Evolutionary conservation across 2,329 filamentous ascomycete species (phyloP).

Genomic region (Neofusicoccum umdonicola): DNA sequence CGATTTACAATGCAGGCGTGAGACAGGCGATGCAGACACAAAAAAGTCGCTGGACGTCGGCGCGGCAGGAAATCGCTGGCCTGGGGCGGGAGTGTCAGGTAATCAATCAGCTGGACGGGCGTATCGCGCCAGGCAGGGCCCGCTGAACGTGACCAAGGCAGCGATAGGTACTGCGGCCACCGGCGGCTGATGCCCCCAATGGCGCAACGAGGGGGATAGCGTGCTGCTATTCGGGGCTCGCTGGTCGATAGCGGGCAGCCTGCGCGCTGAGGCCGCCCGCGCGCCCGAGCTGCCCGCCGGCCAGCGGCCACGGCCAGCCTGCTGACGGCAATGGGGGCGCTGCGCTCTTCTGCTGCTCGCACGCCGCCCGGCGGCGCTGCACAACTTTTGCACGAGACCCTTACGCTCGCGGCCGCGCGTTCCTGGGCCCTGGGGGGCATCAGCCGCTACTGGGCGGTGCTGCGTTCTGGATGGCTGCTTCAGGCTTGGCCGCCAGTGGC

Average conservation of each 20-base stretch:
- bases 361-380: background rate
- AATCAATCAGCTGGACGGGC: constrained; percentile 16
- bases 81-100: constrained; percentile 4
- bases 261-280: background rate
- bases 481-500: background rate
- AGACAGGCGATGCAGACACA: background rate
- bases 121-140: constrained; percentile 13
- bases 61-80: background rate
- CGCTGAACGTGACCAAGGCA: constrained; percentile 16
- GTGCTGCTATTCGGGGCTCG: constrained; percentile 9
- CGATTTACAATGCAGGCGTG: constrained; percentile 6
- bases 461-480: constrained; percentile 9
- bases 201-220: constrained; percentile 15
- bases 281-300: background rate
- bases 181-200: constrained; percentile 13
- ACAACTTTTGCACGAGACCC: constrained; percentile 4
- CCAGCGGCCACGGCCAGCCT: background rate
- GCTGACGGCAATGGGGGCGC: constrained; percentile 1
- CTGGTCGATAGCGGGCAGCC: constrained; percentile 8
- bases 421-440: constrained; percentile 1
- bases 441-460: background rate
- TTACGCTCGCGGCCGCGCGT: constrained; percentile 13
- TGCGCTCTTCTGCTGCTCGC: background rate
- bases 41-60: background rate
- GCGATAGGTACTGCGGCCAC: constrained; percentile 14